Evolutionary conservation across 106 monocot genomes (phyloP).

Genomic region (Iris macrosiphon): DNA sequence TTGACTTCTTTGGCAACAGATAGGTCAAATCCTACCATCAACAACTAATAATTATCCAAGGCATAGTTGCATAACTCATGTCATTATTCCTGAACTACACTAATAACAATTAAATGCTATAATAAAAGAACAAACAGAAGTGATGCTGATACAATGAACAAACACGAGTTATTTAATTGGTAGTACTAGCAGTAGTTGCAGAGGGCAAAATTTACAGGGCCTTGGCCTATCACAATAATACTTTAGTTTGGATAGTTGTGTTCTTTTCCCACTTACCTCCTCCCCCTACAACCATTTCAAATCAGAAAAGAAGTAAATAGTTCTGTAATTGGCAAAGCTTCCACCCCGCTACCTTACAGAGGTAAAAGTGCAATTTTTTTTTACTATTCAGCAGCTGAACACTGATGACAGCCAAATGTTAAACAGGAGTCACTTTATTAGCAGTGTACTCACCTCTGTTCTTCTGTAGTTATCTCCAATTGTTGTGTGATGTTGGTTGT

Average conservation of each 20-base stretch:
- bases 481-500: background rate
- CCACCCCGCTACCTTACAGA: background rate
- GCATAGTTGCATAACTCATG: background rate
- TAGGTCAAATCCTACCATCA: too few relatives aligned
- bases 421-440: too few relatives aligned
- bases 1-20: too few relatives aligned
- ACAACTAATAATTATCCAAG: background rate
- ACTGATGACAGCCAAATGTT: too few relatives aligned
- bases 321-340: background rate
- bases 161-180: background rate
- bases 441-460: too few relatives aligned
- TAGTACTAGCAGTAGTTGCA: background rate
- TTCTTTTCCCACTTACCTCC: background rate
- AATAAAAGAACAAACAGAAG: background rate
- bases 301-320: background rate
- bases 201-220: background rate
- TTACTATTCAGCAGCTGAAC: background rate
- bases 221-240: background rate
- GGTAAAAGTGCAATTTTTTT: background rate
- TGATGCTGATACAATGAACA: constrained; percentile 1
- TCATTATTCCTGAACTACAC: background rate
- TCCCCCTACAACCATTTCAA: background rate
- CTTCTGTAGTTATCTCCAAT: background rate
- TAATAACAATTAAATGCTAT: background rate
- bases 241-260: background rate